Evolutionary conservation across 306 rosid species (phyloP), one percentile per base, ranked within the genome.

Genomic region (Morella rubra): DNA sequence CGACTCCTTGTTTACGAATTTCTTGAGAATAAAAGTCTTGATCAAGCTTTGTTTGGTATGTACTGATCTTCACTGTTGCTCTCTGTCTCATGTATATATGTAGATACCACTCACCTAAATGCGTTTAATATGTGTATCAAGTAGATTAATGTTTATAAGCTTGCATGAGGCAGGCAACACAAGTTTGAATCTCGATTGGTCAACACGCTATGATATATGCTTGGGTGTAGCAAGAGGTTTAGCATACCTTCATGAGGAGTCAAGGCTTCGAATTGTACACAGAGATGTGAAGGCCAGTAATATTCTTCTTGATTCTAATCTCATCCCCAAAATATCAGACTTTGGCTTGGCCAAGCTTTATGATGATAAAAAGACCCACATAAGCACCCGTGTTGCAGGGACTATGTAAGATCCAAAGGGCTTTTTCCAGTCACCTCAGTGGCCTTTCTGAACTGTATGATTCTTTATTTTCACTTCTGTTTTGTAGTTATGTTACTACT

Each of bases 221-320:
- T 4, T 85, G 83, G 95, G 97, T 3, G 80, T 93, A 9, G 97
- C 97, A 24, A 89, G 90, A 84, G 97, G 97, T 41, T 82, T 91
- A 59, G 71, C 97, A 71, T 91, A 93, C 78, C 92, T 89, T 77
- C 92, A 89, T 15, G 93, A 89, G 80, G 97, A 93, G 82, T 93
- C 93, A 11, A 69, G 90, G n/a, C 71, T 84, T 47, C 85, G 97
- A 32, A 89, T 91, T 72, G 91, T 93, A 50, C 96, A 93, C 49
- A 88, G 97, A 59, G 97, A 93, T 81, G 96, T 93, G 71, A 93
- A 93, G 74, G 89, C 96, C 52, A 91, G 97, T 59, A 93, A 91
- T 72, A 90, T 93, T 59, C 77, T 93, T 22, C 96, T 93, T 5
- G 96, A 93, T 53, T 72, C 77, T 65, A 72, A 87, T 56, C 90